Evolutionary conservation across 139 green algal genomes (phyloP), one percentile per base, ranked within the genome.

Genomic region (Volvox reticuliferus): DNA sequence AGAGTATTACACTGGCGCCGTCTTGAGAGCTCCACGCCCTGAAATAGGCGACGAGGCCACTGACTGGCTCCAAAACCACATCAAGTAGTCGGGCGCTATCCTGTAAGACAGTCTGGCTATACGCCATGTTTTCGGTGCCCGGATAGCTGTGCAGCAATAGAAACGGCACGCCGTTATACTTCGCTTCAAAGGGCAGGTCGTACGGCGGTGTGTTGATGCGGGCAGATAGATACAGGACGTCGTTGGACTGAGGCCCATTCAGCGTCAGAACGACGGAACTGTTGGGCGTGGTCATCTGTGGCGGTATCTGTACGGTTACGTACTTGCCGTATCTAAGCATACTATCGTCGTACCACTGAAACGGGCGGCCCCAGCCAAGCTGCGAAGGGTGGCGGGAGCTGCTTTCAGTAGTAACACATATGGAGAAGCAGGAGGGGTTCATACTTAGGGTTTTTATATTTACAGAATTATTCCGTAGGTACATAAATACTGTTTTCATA

Each of bases 131-230:
- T 22, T 24, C 26, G 1, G 84, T 71, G 26, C 84, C 84, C 19
- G 26, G 71, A 35, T 81, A 89, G 20, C 21, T 37, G 68, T 89
- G 84, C 18, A 89, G 32, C 6, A 88, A 26, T 13, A 89, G 36
- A 16, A 61, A 55, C 20, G 68, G 37, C 36, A 37, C 44, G 44
- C 44, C 84, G 26, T 81, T 77, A 1, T 63, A 1, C 28, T 5
- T 19, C 16, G 14, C 1, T 0, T 44, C 20, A 35, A 88, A 88
- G 12, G 65, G 65, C 22, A 88, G 37, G 68, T 89, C 84, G 68
- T 89, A 82, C 9, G 84, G 84, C 1, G 17, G 28, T 1, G 24
- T 50, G 84, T 80, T 82, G 36, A 73, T 50, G 35, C 84, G 84
- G 5, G 37, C 84, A 0, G 68, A 33, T 9, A 89, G 32, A 20